phyloP scores from a whole-genome alignment of 371 early-diverging fungal genomes.

The Mucor piriformis region DNA sequence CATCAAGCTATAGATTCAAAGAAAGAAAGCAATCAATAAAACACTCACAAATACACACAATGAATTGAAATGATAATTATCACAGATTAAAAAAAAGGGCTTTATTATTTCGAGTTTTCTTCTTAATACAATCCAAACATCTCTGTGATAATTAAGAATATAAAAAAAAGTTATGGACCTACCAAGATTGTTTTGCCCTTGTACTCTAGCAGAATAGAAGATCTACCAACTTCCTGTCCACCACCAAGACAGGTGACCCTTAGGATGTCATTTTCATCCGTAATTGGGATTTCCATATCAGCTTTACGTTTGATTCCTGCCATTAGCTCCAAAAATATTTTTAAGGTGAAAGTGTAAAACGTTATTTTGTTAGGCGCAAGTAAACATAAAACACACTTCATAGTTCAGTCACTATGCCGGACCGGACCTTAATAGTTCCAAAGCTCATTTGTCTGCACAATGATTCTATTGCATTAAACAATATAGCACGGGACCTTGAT shows the following conservation, averaged over 20 bases:
- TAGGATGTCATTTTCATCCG: conserved; percentile 71
- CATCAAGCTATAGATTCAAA: conserved; percentile 81
- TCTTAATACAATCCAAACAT: too few relatives aligned
- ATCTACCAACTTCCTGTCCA: conserved; percentile 99
- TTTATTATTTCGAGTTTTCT: conserved; percentile 6
- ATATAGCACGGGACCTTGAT: too few relatives aligned
- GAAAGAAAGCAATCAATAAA: conserved; percentile 22
- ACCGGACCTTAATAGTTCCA: too few relatives aligned
- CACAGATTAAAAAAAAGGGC: conserved; percentile 1
- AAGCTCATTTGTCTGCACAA: too few relatives aligned
- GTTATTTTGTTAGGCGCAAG: too few relatives aligned
- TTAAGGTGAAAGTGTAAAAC: neutral
- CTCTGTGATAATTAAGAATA: neutral
- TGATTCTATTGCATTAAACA: too few relatives aligned
- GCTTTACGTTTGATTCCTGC: conserved; percentile 52
- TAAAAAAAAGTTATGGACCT: conserved; percentile 24
- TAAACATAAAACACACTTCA: too few relatives aligned
- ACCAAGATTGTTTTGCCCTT: conserved; percentile 97
- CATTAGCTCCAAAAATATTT: conserved; percentile 21
- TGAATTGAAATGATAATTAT: conserved; percentile 18
- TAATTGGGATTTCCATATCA: conserved; percentile 54
- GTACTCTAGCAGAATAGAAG: conserved; percentile 95
- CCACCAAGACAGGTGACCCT: conserved; percentile 97
- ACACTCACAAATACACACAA: conserved; percentile 1
- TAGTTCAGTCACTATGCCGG: neutral